Base-by-base conservation (phyloP, 78 protist genomes). In the Thecamonas trahens region DNA sequence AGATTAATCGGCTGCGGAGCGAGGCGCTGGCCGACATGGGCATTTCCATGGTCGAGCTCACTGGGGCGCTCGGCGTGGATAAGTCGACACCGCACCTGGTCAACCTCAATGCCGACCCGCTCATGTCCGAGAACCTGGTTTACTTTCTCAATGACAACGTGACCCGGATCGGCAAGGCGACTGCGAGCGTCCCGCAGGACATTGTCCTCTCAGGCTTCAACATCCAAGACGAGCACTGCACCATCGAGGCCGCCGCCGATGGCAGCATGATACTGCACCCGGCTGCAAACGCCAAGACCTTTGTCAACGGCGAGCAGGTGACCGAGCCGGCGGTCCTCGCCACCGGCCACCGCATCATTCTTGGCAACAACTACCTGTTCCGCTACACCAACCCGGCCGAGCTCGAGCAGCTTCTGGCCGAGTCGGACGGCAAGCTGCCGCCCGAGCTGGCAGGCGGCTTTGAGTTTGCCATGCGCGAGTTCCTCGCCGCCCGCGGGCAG, bases 31-130 rank as follows among this genome's bases (percentile, higher is more conserved):
- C 54, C 24, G 85, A 83, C 50, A 70, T 66, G 74, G 87, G 87
- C 58, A 79, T 75, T 13, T 63, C 67, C 2, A 61, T 50, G 50
- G 60, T 71, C 53, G 87, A 66, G 22, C 60, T 70, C 8, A 62
- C 79, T n/a, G n/a, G n/a, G n/a, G n/a, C n/a, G n/a, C n/a, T n/a
- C n/a, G n/a, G n/a, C n/a, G n/a, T n/a, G n/a, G n/a, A n/a, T n/a
- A n/a, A n/a, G 28, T 60, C 78, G 6, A 75, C 61, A 69, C 91
- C 85, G 65, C 79, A 77, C 59, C 69, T 86, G 31, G 61, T 86
- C 50, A 85, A 85, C 76, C 50, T 85, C 57, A 85, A 85, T 72
- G 91, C 79, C 32, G 91, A 85, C 61, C 84, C 86, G 40, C 53
- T 68, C 60, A 75, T 76, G 84, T 67, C 76, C 24, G 91, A 81